Evolutionary conservation across 2,329 filamentous ascomycete species (phyloP).

Genomic region (Trichophyton simii): DNA sequence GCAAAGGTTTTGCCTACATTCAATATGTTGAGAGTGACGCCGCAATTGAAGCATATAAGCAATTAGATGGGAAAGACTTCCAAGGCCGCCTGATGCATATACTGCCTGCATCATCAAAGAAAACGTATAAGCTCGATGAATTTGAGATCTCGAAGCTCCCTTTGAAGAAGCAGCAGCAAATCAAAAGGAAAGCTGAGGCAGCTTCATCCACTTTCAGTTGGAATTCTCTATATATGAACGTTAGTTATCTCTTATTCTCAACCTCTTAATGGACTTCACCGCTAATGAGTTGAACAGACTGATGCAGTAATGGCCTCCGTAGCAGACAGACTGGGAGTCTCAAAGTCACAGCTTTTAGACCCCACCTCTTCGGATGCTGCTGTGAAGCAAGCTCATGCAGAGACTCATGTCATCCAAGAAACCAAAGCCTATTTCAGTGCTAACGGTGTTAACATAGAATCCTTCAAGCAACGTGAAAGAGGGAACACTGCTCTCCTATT

Average conservation of each 20-base stretch:
- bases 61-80: conserved; percentile 72
- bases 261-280: background rate
- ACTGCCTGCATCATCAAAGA: conserved; percentile 70
- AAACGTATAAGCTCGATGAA: conserved; percentile 71
- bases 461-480: conserved; percentile 73
- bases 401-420: conserved; percentile 92
- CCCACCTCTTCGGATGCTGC: conserved; percentile 91
- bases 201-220: conserved; percentile 76
- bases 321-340: conserved; percentile 72
- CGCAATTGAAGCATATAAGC: conserved; percentile 66
- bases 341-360: conserved; percentile 83
- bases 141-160: conserved; percentile 82
- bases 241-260: conserved; percentile 28
- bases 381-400: conserved; percentile 91
- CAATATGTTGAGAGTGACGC: conserved; percentile 60
- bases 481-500: conserved; percentile 81
- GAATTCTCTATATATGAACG: conserved; percentile 99
- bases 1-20: conserved; percentile 85
- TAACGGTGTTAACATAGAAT: conserved; percentile 81
- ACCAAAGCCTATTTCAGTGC: conserved; percentile 81
- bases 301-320: conserved; percentile 89
- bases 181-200: conserved; percentile 72
- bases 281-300: conserved; percentile 24
- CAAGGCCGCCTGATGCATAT: conserved; percentile 88
- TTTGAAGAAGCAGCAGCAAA: conserved; percentile 84